A percentile compares a stretch with the other conserved stretches of the same genome.
These are phyloP conservation scores for Fusarium ambrosium DNA, from an alignment of 2,329 filamentous ascomycete species.

Conservation along the genomic window DNA sequence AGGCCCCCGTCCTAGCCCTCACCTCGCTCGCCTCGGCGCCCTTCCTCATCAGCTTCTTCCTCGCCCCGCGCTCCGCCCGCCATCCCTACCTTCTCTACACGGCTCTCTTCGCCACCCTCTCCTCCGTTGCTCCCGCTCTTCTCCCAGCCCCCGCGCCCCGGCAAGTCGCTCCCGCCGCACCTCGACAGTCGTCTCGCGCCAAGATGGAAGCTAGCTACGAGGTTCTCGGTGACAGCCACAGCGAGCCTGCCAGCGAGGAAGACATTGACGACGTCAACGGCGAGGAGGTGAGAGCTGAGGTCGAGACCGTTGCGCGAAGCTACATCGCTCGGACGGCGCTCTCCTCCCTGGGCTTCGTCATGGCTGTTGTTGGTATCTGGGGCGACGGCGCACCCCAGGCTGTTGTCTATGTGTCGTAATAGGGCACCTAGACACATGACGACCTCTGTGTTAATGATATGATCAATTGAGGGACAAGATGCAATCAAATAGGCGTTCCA, in stretches of 20 bases:
- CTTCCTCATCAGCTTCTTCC: conserved; percentile 81
- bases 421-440: neutral
- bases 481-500: conserved; percentile 35
- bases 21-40: conserved; percentile 77
- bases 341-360: conserved; percentile 68
- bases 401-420: conserved; percentile 52
- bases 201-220: conserved; percentile 81
- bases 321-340: conserved; percentile 68
- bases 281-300: conserved; percentile 70
- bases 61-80: conserved; percentile 80
- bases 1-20: conserved; percentile 75
- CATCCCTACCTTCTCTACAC: conserved; percentile 96
- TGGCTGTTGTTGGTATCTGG: conserved; percentile 76
- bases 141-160: conserved; percentile 55
- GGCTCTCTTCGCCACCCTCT: conserved; percentile 74
- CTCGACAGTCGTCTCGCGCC: conserved; percentile 51
- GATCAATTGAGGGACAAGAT: conserved; percentile 31
- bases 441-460: conserved; percentile 21
- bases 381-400: conserved; percentile 66
- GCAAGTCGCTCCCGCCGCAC: conserved; percentile 47
- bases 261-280: conserved; percentile 70
- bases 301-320: conserved; percentile 67
- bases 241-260: conserved; percentile 64
- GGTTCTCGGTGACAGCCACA: conserved; percentile 69
- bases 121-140: conserved; percentile 66